Evolutionary conservation across 1,284 basidiomycete species (phyloP).

Genomic region (Fistulinella cinereoalba): DNA sequence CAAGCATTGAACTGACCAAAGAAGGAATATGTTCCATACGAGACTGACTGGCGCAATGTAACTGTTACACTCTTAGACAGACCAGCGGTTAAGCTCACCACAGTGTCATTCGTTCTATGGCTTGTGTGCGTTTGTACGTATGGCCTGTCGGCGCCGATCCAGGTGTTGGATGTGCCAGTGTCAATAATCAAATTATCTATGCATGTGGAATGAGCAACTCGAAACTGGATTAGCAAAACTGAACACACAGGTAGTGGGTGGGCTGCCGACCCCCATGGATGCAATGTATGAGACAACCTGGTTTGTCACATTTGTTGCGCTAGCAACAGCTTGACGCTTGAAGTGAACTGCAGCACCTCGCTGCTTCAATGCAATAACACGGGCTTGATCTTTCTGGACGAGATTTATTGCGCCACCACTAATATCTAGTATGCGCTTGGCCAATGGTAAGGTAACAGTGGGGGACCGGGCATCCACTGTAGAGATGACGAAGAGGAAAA

Average conservation of each 20-base stretch:
- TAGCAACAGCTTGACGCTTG: too few relatives aligned
- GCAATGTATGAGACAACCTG: conserved; percentile 46
- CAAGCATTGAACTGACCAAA: too few relatives aligned
- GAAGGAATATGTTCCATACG: too few relatives aligned
- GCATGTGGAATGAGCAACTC: too few relatives aligned
- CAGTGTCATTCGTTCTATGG: conserved; percentile 35
- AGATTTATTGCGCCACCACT: conserved; percentile 47
- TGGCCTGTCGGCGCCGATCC: conserved; percentile 52
- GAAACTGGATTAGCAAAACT: background rate
- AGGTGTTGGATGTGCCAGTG: conserved; percentile 59
- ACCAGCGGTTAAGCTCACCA: too few relatives aligned
- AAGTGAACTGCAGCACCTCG: too few relatives aligned
- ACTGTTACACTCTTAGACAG: too few relatives aligned
- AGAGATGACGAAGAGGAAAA: too few relatives aligned
- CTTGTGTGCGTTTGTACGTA: conserved; percentile 52
- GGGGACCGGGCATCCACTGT: conserved; percentile 40
- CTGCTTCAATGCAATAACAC: conserved; percentile 43
- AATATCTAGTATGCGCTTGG: conserved; percentile 48
- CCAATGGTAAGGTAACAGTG: conserved; percentile 45
- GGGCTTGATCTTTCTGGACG: conserved; percentile 53
- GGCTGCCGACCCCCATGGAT: conserved; percentile 55
- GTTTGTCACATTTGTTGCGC: conserved; percentile 38
- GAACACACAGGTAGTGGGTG: conserved; percentile 53
- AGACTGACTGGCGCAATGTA: too few relatives aligned
- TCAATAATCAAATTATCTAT: too few relatives aligned